Percentiles rank a stretch among this genome's conserved stretches.
These are phyloP conservation scores for Phoma sp. DNA, from an alignment of 2,329 filamentous ascomycete genomes.

Conservation along the genomic window DNA sequence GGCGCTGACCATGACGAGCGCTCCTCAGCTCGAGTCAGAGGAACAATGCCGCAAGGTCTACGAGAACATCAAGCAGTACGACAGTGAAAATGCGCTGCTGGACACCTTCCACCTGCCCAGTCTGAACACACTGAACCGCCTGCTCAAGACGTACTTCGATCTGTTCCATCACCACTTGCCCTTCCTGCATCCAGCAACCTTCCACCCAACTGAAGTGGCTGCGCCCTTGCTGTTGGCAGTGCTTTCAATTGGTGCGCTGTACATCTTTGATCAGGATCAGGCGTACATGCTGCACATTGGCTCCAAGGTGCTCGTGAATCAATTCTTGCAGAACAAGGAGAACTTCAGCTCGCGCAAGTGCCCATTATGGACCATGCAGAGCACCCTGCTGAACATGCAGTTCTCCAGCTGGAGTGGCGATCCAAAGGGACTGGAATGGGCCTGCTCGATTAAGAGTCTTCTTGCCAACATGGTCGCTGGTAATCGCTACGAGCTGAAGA, in stretches of 20 bases:
- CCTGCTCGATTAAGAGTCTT: slow-evolving; percentile 97
- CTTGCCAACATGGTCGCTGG: slow-evolving; percentile 98
- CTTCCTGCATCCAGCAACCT: slow-evolving; percentile 91
- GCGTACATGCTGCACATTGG: slow-evolving; percentile 97
- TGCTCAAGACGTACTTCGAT: slow-evolving; percentile 94
- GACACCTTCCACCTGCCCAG: slow-evolving; percentile 89
- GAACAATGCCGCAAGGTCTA: slow-evolving; percentile 85
- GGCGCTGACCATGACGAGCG: slow-evolving; percentile 67
- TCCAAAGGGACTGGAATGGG: slow-evolving; percentile 96
- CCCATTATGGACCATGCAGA: slow-evolving; percentile 97
- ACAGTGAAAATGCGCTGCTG: slow-evolving; percentile 80
- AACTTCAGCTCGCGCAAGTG: slow-evolving; percentile 98
- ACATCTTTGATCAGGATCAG: slow-evolving; percentile 96
- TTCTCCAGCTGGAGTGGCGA: slow-evolving; percentile 99
- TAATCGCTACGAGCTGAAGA: slow-evolving; percentile 93
- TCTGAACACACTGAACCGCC: slow-evolving; percentile 82
- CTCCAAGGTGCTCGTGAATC: slow-evolving; percentile 94
- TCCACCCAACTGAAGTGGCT: slow-evolving; percentile 78
- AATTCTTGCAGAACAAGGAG: slow-evolving; percentile 97
- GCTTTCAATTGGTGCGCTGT: slow-evolving; percentile 92
- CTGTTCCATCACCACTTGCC: slow-evolving; percentile 96
- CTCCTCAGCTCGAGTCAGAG: slow-evolving; percentile 82
- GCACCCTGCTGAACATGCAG: slow-evolving; percentile 95
- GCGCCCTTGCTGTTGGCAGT: slow-evolving; percentile 86
- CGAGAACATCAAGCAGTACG: slow-evolving; percentile 81